Evolutionary conservation across 176 grass and related monocot genomes (phyloP).

Genomic region (Aegilops speltoides): DNA sequence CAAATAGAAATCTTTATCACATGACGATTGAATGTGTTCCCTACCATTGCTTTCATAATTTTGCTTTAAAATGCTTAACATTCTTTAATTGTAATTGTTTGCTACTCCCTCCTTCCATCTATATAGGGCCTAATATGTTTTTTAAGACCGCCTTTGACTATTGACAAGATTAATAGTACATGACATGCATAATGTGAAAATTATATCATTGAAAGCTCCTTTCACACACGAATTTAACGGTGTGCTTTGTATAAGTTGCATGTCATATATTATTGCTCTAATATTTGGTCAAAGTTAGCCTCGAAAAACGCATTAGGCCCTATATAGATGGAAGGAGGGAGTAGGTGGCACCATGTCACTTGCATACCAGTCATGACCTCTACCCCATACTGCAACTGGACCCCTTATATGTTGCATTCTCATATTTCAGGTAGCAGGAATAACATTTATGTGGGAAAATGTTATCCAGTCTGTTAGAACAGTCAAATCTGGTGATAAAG

Average conservation of each 20-base stretch:
- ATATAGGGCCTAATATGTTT: no score
- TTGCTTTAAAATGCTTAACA: background rate
- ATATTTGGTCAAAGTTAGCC: no score
- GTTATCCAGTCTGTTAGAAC: slow-evolving; percentile 90
- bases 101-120: no score
- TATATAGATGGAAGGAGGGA: no score
- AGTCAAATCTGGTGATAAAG: slow-evolving; percentile 87
- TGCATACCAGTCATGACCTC: background rate
- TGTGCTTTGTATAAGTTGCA: no score
- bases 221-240: no score
- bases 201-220: no score
- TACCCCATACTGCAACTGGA: background rate
- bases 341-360: background rate
- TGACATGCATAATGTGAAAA: no score
- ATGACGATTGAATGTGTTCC: background rate
- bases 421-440: slow-evolving; percentile 66
- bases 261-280: no score
- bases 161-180: no score
- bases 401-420: slow-evolving; percentile 11
- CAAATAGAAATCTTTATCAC: slow-evolving; percentile 3
- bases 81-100: background rate
- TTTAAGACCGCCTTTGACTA: no score
- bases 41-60: background rate
- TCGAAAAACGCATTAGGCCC: no score
- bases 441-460: slow-evolving; percentile 99